These are phyloP conservation scores for Neospermospora avenae DNA, from an alignment of 2,329 filamentous ascomycete genomes.

Conservation along the genomic window DNA sequence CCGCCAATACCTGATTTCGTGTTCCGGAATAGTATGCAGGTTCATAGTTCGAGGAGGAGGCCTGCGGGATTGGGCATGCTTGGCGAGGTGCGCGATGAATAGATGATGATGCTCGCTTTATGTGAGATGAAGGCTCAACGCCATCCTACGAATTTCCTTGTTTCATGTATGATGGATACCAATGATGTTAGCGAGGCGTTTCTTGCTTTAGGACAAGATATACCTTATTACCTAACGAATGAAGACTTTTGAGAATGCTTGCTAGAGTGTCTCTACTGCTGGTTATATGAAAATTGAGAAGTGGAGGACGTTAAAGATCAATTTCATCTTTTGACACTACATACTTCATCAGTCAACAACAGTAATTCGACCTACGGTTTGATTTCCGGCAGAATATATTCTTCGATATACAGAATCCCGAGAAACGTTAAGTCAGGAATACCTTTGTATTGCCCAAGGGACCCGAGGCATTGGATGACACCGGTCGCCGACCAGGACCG, in stretches of 20 bases:
- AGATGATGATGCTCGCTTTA: constrained; percentile 17
- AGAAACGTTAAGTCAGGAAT: background rate
- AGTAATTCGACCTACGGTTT: background rate
- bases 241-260: constrained; percentile 7
- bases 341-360: background rate
- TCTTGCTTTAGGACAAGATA: constrained; percentile 22
- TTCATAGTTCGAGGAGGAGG: constrained; percentile 38
- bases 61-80: constrained; percentile 23
- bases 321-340: background rate
- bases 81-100: constrained; percentile 22
- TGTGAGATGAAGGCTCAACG: constrained; percentile 27
- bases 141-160: constrained; percentile 32
- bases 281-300: background rate
- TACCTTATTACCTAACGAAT: constrained; percentile 31
- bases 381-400: too few species aligned
- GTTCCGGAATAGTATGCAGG: constrained; percentile 49
- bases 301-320: background rate
- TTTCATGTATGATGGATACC: constrained; percentile 30
- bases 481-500: background rate
- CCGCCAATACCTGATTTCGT: constrained; percentile 62
- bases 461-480: background rate
- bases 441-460: background rate
- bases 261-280: background rate
- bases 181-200: constrained; percentile 35
- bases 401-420: background rate